These are phyloP conservation scores for Berberis vulgaris DNA, from an alignment of 164 flowering plant genomes.

Conservation along the genomic window DNA sequence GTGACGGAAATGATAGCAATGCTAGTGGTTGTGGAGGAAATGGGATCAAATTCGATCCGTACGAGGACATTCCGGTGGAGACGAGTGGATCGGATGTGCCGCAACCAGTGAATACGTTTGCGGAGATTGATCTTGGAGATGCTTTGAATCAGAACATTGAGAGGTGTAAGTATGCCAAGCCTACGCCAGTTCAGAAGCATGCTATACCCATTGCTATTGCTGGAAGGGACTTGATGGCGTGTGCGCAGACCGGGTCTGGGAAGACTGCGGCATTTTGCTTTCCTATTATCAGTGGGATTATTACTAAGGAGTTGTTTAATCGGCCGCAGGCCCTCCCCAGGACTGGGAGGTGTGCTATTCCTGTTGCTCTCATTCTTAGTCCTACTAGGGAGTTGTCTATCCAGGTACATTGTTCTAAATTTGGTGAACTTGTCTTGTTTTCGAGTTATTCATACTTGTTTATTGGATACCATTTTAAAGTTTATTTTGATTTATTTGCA, in stretches of 20 bases:
- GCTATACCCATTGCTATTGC: constrained; percentile 51
- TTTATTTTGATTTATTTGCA: too few species aligned
- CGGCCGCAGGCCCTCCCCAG: constrained; percentile 4
- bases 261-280: constrained; percentile 66
- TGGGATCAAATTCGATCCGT: constrained; percentile 38
- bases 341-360: constrained; percentile 21
- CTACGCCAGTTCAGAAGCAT: constrained; percentile 57
- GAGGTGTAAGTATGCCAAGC: constrained; percentile 51
- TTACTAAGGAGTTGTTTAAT: constrained; percentile 11
- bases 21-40: too few species aligned
- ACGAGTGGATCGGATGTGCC: constrained; percentile 41
- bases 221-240: constrained; percentile 63
- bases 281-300: constrained; percentile 45
- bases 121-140: constrained; percentile 39
- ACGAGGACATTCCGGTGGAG: constrained; percentile 47
- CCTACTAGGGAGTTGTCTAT: constrained; percentile 59
- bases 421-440: neutral
- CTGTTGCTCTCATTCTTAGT: constrained; percentile 44
- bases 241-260: constrained; percentile 68
- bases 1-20: neutral
- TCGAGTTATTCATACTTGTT: neutral
- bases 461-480: too few species aligned
- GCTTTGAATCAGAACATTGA: constrained; percentile 35
- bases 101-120: constrained; percentile 32
- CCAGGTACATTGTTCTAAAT: constrained; percentile 24